Evolutionary conservation across 2,329 filamentous ascomycete species (phyloP).

Genomic region (Parafenestella ontariensis): DNA sequence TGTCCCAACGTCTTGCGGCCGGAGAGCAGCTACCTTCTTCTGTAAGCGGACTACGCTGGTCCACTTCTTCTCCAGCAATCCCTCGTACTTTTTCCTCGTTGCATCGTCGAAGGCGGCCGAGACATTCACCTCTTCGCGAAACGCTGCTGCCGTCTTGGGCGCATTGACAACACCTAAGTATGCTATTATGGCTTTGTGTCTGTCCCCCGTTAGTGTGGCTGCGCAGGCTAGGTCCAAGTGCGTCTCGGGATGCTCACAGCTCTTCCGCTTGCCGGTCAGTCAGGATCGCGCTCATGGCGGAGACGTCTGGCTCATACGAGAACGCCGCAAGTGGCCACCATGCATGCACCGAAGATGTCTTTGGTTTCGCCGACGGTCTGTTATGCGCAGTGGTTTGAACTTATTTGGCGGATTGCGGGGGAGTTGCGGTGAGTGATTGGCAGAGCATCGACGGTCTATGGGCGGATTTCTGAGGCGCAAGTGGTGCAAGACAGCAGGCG

Average conservation of each 20-base stretch:
- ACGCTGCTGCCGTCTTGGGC: constrained; percentile 69
- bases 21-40: constrained; percentile 73
- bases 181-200: constrained; percentile 92
- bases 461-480: background rate
- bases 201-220: constrained; percentile 48
- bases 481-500: background rate
- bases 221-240: too few species aligned
- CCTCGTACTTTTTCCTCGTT: constrained; percentile 93
- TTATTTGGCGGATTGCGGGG: constrained; percentile 2
- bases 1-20: background rate
- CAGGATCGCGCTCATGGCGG: constrained; percentile 75
- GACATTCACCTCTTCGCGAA: constrained; percentile 79
- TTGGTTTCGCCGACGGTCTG: background rate
- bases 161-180: constrained; percentile 81
- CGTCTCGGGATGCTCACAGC: constrained; percentile 75
- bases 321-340: constrained; percentile 37
- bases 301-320: constrained; percentile 28
- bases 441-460: background rate
- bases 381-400: constrained; percentile 6
- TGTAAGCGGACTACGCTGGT: constrained; percentile 92
- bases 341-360: constrained; percentile 39
- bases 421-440: constrained; percentile 29
- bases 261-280: constrained; percentile 85
- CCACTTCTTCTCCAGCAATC: constrained; percentile 97
- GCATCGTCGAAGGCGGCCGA: constrained; percentile 76